Conservation (phyloP, 176 grass and related monocot genomes). For the Poa annua region DNA sequence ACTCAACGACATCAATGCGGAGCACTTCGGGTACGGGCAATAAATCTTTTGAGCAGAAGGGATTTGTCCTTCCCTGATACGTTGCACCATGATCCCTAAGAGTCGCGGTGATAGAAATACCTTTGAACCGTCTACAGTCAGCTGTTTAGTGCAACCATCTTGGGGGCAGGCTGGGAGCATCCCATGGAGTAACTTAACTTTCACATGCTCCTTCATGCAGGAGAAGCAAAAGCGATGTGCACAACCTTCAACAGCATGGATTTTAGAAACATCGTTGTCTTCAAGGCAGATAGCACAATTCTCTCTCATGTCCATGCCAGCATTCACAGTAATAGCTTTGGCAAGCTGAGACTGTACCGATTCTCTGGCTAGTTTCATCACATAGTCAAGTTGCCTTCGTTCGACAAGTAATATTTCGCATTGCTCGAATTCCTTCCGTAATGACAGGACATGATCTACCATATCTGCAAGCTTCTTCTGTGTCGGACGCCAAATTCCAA, state of each 20-base stretch:
- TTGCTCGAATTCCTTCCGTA: slow-evolving; percentile 58
- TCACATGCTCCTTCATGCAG: slow-evolving; percentile 84
- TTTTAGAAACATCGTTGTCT: slow-evolving; percentile 61
- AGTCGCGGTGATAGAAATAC: slow-evolving; percentile 52
- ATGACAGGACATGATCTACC: slow-evolving; percentile 51
- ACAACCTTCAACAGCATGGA: slow-evolving; percentile 61
- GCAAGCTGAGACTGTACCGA: slow-evolving; percentile 57
- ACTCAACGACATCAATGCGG: slow-evolving; percentile 62
- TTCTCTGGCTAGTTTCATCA: slow-evolving; percentile 68
- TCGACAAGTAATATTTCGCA: slow-evolving; percentile 50
- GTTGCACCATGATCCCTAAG: slow-evolving; percentile 68
- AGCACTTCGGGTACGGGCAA: slow-evolving; percentile 76
- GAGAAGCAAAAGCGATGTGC: slow-evolving; percentile 76
- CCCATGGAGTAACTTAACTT: slow-evolving; percentile 66
- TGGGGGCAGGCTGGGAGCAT: slow-evolving; percentile 71
- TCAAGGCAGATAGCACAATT: slow-evolving; percentile 87
- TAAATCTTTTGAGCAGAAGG: slow-evolving; percentile 71
- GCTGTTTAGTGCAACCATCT: slow-evolving; percentile 67
- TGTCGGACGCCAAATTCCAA: slow-evolving; percentile 50
- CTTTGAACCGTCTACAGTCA: slow-evolving; percentile 59
- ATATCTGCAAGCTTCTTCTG: slow-evolving; percentile 50
- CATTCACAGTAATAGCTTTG: slow-evolving; percentile 34
- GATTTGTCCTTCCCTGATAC: slow-evolving; percentile 71
- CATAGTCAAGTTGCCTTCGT: slow-evolving; percentile 47
- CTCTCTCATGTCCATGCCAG: slow-evolving; percentile 51